Evolutionary conservation across 1,284 basidiomycete genomes (phyloP).

Genomic region (Xerocomus amazonicus): DNA sequence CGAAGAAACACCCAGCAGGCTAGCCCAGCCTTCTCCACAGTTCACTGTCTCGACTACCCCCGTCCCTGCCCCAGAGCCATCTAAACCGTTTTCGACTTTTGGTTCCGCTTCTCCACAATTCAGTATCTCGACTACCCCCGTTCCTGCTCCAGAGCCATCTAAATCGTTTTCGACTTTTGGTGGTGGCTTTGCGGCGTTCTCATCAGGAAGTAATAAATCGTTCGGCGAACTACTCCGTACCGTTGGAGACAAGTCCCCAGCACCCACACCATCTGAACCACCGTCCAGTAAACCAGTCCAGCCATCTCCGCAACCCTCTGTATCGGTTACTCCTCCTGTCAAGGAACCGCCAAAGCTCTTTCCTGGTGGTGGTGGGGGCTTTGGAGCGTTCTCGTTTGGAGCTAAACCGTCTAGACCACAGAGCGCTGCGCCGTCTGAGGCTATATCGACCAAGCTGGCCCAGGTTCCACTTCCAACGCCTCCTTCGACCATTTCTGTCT

Average conservation of each 20-base stretch:
- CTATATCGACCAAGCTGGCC: not conserved
- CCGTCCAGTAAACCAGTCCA: not conserved
- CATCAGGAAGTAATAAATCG: not conserved
- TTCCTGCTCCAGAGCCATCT: constrained; percentile 14
- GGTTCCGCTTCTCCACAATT: not conserved
- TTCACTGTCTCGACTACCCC: constrained; percentile 16
- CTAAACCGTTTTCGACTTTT: not conserved
- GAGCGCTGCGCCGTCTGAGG: not conserved
- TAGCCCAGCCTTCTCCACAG: not conserved
- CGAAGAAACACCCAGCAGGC: constrained; percentile 13
- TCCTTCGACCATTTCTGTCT: not conserved
- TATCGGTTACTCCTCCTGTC: not conserved
- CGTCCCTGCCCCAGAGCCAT: constrained; percentile 13
- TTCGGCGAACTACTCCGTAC: not conserved
- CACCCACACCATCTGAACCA: not conserved
- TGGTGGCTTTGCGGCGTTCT: not conserved
- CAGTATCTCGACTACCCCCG: constrained; percentile 15
- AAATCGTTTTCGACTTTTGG: not conserved
- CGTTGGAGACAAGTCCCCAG: not conserved
- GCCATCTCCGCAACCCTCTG: not conserved
- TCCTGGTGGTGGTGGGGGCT: not conserved
- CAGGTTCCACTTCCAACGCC: not conserved
- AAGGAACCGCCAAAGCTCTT: not conserved
- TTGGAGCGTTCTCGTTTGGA: not conserved
- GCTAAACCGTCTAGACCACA: not conserved